Evolutionary conservation across 306 rosid genomes (phyloP).

Genomic region (Rosa persica): DNA sequence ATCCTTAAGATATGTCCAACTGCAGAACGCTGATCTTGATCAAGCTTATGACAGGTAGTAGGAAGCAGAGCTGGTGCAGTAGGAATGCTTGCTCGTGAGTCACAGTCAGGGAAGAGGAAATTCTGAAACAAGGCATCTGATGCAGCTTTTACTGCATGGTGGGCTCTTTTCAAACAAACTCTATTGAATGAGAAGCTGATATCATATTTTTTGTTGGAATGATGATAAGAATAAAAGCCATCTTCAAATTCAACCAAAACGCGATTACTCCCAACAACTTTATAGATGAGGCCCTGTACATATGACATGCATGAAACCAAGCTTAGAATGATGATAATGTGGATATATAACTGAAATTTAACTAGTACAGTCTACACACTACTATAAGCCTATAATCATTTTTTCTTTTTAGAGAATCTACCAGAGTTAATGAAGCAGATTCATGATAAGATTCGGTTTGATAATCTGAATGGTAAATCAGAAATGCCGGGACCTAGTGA

Average conservation of each 20-base stretch:
- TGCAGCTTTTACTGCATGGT: constrained; percentile 27
- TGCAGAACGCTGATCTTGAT: too few relatives aligned
- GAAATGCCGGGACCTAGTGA: background rate
- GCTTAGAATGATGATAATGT: too few relatives aligned
- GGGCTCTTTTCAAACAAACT: constrained; percentile 37
- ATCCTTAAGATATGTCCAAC: too few relatives aligned
- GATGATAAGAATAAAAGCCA: constrained; percentile 14
- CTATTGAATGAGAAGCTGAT: constrained; percentile 39
- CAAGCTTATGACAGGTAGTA: too few relatives aligned
- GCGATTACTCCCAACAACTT: background rate
- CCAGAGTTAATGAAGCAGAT: background rate
- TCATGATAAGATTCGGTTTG: background rate
- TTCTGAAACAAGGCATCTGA: constrained; percentile 22
- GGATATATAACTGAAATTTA: too few relatives aligned
- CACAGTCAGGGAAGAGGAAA: too few relatives aligned
- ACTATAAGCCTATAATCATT: background rate
- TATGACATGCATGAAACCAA: background rate
- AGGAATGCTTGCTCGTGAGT: too few relatives aligned
- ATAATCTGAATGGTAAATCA: background rate
- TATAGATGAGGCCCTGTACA: constrained; percentile 22
- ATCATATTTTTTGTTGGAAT: constrained; percentile 20
- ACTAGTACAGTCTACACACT: too few relatives aligned
- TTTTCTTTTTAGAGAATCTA: background rate
- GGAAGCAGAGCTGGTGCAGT: too few relatives aligned
- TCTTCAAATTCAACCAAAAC: constrained; percentile 30